phyloP scores from a whole-genome alignment of 768 basidiomycete genomes.

The Rhodotorula diobovata region DNA sequence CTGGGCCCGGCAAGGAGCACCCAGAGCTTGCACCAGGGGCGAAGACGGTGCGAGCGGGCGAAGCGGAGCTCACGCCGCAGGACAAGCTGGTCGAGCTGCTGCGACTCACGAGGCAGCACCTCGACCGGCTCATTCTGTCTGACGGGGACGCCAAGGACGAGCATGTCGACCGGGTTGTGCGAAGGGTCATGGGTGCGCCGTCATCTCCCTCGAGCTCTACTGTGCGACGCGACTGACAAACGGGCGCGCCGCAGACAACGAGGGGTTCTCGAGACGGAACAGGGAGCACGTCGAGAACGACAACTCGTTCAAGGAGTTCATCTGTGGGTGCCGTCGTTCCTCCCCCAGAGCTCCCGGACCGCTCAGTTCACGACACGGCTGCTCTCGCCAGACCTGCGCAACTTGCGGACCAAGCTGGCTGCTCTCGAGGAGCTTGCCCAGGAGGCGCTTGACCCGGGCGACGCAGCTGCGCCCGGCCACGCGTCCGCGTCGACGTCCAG shows the following conservation, averaged over 20 bases:
- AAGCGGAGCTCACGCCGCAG: not conserved
- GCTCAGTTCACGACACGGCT: not conserved
- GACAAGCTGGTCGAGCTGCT: not conserved
- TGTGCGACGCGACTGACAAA: too few species aligned
- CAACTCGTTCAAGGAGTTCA: conserved; percentile 11
- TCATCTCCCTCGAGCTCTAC: not conserved
- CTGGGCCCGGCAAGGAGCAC: not conserved
- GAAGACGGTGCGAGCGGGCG: not conserved
- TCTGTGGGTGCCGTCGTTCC: conserved; percentile 25
- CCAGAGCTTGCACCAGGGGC: not conserved
- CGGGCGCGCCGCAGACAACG: not conserved
- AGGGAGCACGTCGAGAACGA: conserved; percentile 25
- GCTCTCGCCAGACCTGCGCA: conserved; percentile 9
- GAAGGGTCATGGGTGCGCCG: conserved; percentile 20
- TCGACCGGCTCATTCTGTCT: conserved; percentile 11
- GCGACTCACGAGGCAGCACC: not conserved
- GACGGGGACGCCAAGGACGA: conserved; percentile 11
- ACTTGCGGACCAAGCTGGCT: conserved; percentile 10
- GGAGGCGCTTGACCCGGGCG: not conserved
- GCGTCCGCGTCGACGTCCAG: not conserved
- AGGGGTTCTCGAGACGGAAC: conserved; percentile 5
- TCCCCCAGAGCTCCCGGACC: not conserved
- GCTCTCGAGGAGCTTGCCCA: conserved; percentile 11
- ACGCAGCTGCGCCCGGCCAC: not conserved
- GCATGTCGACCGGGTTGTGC: conserved; percentile 9